Evolutionary conservation across 108 stramenopile genomes (phyloP).

Genomic region (Pinguiococcus pyrenoidosus): DNA sequence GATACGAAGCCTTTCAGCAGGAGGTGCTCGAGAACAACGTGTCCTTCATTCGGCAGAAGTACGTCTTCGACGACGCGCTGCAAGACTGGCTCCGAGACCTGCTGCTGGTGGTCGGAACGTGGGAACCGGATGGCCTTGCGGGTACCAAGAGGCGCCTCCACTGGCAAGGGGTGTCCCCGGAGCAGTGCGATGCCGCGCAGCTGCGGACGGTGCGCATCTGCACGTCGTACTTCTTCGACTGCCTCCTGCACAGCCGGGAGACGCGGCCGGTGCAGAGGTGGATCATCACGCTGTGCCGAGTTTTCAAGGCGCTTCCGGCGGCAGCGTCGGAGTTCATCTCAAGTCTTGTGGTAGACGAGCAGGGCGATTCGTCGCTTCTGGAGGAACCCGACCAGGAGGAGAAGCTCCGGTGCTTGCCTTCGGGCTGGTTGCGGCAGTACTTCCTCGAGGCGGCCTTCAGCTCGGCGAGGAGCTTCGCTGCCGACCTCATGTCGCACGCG

Average conservation of each 20-base stretch:
- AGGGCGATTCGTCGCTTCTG: too few species aligned
- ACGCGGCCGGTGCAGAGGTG: not conserved
- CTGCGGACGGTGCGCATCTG: constrained; percentile 45
- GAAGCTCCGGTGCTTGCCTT: too few species aligned
- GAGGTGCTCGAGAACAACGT: constrained; percentile 68
- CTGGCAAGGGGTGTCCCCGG: not conserved
- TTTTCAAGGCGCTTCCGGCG: too few species aligned
- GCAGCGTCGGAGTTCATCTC: too few species aligned
- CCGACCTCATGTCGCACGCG: too few species aligned
- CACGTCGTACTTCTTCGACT: constrained; percentile 23
- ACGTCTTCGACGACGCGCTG: constrained; percentile 75
- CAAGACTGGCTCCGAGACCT: constrained; percentile 63
- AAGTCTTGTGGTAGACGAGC: too few species aligned
- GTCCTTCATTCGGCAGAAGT: constrained; percentile 65
- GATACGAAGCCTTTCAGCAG: constrained; percentile 61
- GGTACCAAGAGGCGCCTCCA: not conserved
- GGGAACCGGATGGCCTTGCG: not conserved
- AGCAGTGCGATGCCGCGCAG: constrained; percentile 25
- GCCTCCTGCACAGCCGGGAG: constrained; percentile 21
- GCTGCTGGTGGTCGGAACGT: constrained; percentile 23
- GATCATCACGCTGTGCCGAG: too few species aligned
- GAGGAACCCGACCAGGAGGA: too few species aligned
- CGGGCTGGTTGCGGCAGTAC: too few species aligned
- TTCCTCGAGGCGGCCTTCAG: too few species aligned
- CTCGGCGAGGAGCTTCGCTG: too few species aligned